Evolutionary conservation across 1,284 basidiomycete species (phyloP).

Genomic region (Exsudoporus floridanus): DNA sequence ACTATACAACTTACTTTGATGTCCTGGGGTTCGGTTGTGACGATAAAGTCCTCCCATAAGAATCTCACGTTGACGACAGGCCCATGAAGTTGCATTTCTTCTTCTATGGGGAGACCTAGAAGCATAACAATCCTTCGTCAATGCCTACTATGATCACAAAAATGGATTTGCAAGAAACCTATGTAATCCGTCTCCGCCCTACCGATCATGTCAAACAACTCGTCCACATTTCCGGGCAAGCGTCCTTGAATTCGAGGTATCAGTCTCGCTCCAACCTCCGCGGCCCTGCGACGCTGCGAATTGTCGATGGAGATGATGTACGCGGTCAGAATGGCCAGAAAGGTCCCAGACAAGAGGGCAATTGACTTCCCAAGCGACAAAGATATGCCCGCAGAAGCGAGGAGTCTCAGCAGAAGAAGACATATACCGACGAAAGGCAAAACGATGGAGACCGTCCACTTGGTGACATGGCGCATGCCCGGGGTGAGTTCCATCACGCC

Average conservation of each 20-base stretch:
- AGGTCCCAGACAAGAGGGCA: conserved; percentile 2
- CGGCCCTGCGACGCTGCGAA: conserved; percentile 22
- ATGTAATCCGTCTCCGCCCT: conserved; percentile 27
- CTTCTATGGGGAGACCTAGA: conserved; percentile 13
- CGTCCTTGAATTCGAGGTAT: conserved; percentile 21
- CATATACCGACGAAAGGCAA: conserved; percentile 14
- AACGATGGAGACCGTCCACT: conserved; percentile 9
- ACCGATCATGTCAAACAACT: conserved; percentile 12
- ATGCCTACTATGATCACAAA: not conserved
- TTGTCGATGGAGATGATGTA: conserved; percentile 6
- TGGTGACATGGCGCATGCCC: conserved; percentile 19
- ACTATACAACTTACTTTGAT: conserved; percentile 16
- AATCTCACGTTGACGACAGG: conserved; percentile 29
- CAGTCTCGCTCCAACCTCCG: conserved; percentile 20
- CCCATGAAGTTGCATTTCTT: conserved; percentile 21
- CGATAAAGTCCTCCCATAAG: conserved; percentile 35
- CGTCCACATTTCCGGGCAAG: conserved; percentile 30
- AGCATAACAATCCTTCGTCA: conserved; percentile 1
- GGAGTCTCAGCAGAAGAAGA: conserved; percentile 12
- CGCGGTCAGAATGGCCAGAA: conserved; percentile 1
- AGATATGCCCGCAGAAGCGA: conserved; percentile 6
- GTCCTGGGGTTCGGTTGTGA: conserved; percentile 37
- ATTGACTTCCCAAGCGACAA: conserved; percentile 11
- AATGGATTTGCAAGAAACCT: conserved; percentile 14
- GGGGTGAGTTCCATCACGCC: conserved; percentile 25